Evolutionary conservation across 352 stramenopile genomes (phyloP).

Genomic region (Halophytophthora polymorphica): DNA sequence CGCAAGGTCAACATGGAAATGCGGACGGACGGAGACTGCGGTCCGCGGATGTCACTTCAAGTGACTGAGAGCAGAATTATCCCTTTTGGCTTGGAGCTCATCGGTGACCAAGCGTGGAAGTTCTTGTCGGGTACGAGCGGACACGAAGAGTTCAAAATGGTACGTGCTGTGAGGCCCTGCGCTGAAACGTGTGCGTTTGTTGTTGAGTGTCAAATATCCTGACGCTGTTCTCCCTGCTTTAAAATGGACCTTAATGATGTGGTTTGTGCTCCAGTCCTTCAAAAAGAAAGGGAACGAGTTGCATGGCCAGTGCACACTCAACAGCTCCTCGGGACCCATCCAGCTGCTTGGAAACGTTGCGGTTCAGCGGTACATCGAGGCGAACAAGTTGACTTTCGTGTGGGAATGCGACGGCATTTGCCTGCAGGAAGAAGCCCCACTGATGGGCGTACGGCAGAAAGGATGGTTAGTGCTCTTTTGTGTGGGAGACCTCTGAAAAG

Average conservation of each 20-base stretch:
- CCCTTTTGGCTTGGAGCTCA: slow-evolving; percentile 26
- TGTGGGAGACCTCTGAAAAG: not conserved
- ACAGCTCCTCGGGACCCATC: slow-evolving; percentile 22
- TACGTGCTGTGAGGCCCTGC: slow-evolving; percentile 8
- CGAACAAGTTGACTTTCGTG: slow-evolving; percentile 41
- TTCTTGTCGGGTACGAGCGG: slow-evolving; percentile 26
- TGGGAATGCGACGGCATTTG: slow-evolving; percentile 43
- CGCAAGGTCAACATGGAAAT: slow-evolving; percentile 52
- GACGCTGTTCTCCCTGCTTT: slow-evolving; percentile 2
- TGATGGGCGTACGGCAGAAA: slow-evolving; percentile 42
- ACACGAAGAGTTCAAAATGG: slow-evolving; percentile 28
- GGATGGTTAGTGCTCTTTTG: slow-evolving; percentile 31
- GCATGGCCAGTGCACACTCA: slow-evolving; percentile 43
- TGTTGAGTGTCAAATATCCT: not conserved
- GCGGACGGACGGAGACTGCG: slow-evolving; percentile 21
- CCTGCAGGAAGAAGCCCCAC: slow-evolving; percentile 13
- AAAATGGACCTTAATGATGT: not conserved
- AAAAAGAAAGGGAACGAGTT: slow-evolving; percentile 40
- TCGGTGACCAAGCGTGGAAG: slow-evolving; percentile 33
- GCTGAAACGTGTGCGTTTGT: not conserved
- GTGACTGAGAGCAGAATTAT: slow-evolving; percentile 36
- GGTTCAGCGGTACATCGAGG: slow-evolving; percentile 39
- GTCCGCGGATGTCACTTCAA: slow-evolving; percentile 39
- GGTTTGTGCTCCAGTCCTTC: slow-evolving; percentile 22
- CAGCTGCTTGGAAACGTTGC: slow-evolving; percentile 41